phyloP scores from a whole-genome alignment of 1,139 yeast species.

The Pneumocystis canis region DNA sequence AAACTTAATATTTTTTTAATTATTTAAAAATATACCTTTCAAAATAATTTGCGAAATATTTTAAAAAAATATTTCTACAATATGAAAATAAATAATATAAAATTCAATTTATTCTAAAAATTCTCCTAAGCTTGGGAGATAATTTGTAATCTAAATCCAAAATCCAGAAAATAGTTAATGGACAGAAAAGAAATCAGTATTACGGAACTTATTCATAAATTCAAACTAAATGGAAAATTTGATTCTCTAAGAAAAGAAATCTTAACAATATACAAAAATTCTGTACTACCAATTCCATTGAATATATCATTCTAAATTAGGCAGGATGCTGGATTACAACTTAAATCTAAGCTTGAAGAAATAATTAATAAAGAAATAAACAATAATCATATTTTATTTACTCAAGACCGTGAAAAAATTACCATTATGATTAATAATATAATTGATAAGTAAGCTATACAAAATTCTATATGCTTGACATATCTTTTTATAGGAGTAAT shows the following conservation, averaged over 20 bases:
- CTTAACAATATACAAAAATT: neutral
- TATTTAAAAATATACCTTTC: neutral
- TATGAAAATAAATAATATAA: neutral
- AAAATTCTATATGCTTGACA: neutral
- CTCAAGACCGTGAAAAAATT: neutral
- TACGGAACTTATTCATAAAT: neutral
- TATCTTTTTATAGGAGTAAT: neutral
- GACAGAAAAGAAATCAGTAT: neutral
- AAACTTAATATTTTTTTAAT: neutral
- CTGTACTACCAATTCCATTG: neutral
- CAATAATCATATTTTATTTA: neutral
- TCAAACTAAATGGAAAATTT: neutral
- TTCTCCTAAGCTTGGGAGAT: neutral
- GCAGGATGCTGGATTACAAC: neutral
- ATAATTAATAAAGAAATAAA: neutral
- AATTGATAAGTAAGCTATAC: neutral
- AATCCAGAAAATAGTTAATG: neutral
- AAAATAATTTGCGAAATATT: neutral
- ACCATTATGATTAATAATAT: neutral
- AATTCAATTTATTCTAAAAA: neutral
- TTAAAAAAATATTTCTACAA: neutral
- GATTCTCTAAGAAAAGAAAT: neutral
- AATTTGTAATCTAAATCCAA: neutral
- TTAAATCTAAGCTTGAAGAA: neutral
- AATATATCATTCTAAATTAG: neutral